These are phyloP conservation scores for Crucibulum laeve DNA, from an alignment of 768 basidiomycete species.

Conservation along the genomic window DNA sequence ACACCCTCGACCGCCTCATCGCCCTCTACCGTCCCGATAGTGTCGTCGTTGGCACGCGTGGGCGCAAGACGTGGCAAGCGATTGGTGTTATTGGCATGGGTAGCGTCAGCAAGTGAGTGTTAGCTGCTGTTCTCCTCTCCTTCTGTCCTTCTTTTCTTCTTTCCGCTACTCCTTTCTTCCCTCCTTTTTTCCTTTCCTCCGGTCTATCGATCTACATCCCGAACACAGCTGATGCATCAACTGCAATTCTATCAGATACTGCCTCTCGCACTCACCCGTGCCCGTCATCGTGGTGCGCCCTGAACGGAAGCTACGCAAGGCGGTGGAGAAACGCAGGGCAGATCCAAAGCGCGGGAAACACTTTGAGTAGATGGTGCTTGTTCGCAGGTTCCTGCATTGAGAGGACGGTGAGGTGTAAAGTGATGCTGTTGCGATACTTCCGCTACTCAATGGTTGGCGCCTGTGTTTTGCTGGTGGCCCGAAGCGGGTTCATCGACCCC, in stretches of 20 bases:
- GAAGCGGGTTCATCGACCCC: too few relatives aligned
- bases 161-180: background rate
- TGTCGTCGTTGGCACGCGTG: conserved; percentile 89
- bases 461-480: too few relatives aligned
- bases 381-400: too few relatives aligned
- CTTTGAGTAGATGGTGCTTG: conserved; percentile 40
- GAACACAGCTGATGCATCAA: conserved; percentile 5
- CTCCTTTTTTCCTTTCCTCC: background rate
- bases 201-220: too few relatives aligned
- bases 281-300: conserved; percentile 95
- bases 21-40: conserved; percentile 90
- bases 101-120: conserved; percentile 43
- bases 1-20: conserved; percentile 88
- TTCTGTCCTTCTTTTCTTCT: background rate
- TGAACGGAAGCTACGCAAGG: conserved; percentile 81
- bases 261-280: conserved; percentile 88
- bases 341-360: conserved; percentile 86
- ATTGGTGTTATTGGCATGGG: conserved; percentile 40
- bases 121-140: background rate
- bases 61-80: conserved; percentile 42
- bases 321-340: conserved; percentile 78
- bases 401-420: background rate
- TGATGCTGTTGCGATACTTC: background rate
- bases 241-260: conserved; percentile 45
- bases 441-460: too few relatives aligned